Percentiles rank a stretch among this genome's conserved stretches.
Conservation (phyloP, 495 filamentous ascomycete genomes). For the Symbiotaphrina buchneri region DNA sequence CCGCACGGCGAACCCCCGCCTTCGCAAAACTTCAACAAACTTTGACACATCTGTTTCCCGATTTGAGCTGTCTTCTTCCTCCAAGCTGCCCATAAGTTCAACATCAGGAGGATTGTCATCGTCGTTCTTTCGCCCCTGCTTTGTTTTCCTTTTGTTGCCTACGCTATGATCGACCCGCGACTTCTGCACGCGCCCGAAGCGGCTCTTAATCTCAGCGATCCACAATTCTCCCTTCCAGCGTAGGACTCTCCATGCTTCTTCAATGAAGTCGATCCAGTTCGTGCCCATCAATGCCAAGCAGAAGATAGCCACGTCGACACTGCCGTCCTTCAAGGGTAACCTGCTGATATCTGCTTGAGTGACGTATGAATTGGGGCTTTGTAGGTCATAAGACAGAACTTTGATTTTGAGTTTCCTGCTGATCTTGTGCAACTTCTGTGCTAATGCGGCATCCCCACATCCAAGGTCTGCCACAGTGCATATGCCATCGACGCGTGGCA, state of each 20-base stretch:
- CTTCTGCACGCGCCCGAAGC: constrained; percentile 47
- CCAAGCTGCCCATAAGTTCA: constrained; percentile 12
- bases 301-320: constrained; percentile 71
- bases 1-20: constrained; percentile 54
- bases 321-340: constrained; percentile 46
- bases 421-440: constrained; percentile 26
- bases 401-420: constrained; percentile 41
- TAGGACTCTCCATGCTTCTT: constrained; percentile 80
- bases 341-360: constrained; percentile 74
- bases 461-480: constrained; percentile 74
- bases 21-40: constrained; percentile 62
- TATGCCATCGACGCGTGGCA: constrained; percentile 24
- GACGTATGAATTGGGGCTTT: constrained; percentile 30
- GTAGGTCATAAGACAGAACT: constrained; percentile 39
- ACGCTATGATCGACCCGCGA: constrained; percentile 37
- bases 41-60: constrained; percentile 69
- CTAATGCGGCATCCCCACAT: constrained; percentile 61
- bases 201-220: constrained; percentile 88
- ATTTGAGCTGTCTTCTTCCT: constrained; percentile 16
- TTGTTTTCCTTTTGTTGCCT: constrained; percentile 26
- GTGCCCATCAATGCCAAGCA: constrained; percentile 96
- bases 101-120: constrained; percentile 17
- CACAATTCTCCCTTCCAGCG: constrained; percentile 87
- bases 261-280: constrained; percentile 88
- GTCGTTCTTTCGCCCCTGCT: constrained; percentile 13